Evolutionary conservation across 805 yeast genomes (phyloP).

Genomic region (Sugiyamaella boreocaroliniensis): DNA sequence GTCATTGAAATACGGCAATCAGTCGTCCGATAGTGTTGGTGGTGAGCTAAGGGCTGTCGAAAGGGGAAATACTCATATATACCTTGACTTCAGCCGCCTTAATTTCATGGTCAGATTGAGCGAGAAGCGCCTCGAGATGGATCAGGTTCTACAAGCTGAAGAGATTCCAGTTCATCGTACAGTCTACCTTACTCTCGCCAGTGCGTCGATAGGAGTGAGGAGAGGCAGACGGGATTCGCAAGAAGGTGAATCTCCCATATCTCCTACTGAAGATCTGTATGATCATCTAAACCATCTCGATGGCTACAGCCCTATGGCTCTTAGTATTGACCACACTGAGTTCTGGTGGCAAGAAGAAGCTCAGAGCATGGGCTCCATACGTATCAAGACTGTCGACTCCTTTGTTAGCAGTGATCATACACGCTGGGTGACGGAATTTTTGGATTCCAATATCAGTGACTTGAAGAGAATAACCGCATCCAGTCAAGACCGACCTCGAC

Average conservation of each 20-base stretch:
- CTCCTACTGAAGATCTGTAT: background rate
- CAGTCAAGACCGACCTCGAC: background rate
- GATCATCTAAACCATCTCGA: background rate
- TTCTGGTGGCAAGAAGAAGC: constrained; percentile 29
- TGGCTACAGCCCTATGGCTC: constrained; percentile 21
- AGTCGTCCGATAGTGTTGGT: background rate
- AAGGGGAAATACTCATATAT: constrained; percentile 14
- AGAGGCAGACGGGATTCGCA: constrained; percentile 5
- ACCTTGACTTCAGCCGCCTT: constrained; percentile 12
- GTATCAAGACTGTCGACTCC: constrained; percentile 28
- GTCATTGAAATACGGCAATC: constrained; percentile 14
- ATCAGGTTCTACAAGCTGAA: constrained; percentile 14
- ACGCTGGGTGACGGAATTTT: constrained; percentile 26
- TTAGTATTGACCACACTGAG: constrained; percentile 28
- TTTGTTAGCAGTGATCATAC: constrained; percentile 31
- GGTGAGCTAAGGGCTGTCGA: background rate
- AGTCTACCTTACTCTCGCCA: constrained; percentile 17
- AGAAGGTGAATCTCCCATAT: background rate
- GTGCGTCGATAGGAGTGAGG: constrained; percentile 21
- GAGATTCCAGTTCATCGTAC: constrained; percentile 12
- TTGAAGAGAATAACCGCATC: constrained; percentile 6
- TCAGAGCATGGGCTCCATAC: constrained; percentile 22
- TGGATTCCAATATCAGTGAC: constrained; percentile 17
- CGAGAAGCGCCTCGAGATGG: constrained; percentile 11
- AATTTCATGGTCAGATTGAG: constrained; percentile 16